These are phyloP conservation scores for Yamadazyma endophytica DNA, from an alignment of 805 yeast genomes.

Conservation along the genomic window DNA sequence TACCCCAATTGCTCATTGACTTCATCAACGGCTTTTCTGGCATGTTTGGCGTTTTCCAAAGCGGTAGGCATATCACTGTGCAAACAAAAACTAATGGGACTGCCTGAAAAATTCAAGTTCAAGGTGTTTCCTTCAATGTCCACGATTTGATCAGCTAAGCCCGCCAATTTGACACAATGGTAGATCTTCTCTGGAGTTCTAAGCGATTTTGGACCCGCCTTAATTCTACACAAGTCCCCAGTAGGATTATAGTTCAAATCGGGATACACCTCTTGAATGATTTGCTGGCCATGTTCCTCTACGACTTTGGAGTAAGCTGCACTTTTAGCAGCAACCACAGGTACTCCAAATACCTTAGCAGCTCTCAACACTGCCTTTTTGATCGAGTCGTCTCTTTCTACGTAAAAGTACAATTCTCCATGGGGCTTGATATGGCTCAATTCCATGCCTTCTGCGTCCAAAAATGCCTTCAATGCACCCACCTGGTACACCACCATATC, in stretches of 20 bases:
- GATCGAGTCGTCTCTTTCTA: conserved; percentile 29
- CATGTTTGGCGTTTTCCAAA: conserved; percentile 23
- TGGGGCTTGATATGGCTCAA: conserved; percentile 34
- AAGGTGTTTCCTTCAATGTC: conserved; percentile 18
- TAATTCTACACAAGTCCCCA: conserved; percentile 21
- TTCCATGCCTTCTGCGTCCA: conserved; percentile 29
- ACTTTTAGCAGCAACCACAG: conserved; percentile 34
- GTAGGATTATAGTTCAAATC: conserved; percentile 29
- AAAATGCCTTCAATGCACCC: conserved; percentile 34
- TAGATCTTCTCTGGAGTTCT: conserved; percentile 28
- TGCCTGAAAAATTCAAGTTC: conserved; percentile 20
- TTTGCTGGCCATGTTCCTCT: conserved; percentile 24
- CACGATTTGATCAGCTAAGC: conserved; percentile 17
- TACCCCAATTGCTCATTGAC: conserved; percentile 6
- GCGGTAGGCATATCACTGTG: conserved; percentile 38
- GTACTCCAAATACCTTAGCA: conserved; percentile 29
- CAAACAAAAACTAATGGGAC: conserved; percentile 28
- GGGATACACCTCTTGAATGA: conserved; percentile 33
- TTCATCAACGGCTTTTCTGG: conserved; percentile 21
- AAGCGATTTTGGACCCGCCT: conserved; percentile 21
- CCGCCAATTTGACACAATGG: conserved; percentile 21
- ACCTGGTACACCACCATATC: conserved; percentile 34
- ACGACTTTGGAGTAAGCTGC: conserved; percentile 23
- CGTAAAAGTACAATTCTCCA: conserved; percentile 35
- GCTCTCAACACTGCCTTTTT: conserved; percentile 33